Evolutionary conservation across 768 basidiomycete genomes (phyloP).

Genomic region (Mycena olivaceomarginata): DNA sequence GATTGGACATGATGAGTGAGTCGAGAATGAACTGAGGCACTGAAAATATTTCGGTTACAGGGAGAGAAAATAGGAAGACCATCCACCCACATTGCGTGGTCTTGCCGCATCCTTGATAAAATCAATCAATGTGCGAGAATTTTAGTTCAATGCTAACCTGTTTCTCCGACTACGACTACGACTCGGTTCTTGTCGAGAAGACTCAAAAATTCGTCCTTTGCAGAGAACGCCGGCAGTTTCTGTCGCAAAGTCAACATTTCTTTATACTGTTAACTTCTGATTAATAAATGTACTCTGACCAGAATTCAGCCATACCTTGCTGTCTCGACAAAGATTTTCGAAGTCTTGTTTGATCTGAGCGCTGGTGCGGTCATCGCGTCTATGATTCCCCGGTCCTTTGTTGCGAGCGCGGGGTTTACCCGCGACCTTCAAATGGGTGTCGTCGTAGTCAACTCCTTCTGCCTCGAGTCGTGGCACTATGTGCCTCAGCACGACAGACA

Average conservation of each 20-base stretch:
- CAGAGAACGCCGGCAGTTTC: slow-evolving; percentile 86
- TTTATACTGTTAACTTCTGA: slow-evolving; percentile 62
- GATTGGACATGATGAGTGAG: slow-evolving; percentile 77
- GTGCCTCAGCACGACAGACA: slow-evolving; percentile 79
- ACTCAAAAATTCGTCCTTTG: slow-evolving; percentile 77
- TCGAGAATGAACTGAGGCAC: slow-evolving; percentile 96
- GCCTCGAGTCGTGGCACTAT: slow-evolving; percentile 64
- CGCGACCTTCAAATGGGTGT: slow-evolving; percentile 14
- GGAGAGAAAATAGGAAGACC: background rate
- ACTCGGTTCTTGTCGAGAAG: slow-evolving; percentile 76
- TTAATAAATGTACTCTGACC: background rate
- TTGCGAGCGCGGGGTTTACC: slow-evolving; percentile 33
- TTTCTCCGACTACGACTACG: slow-evolving; percentile 93
- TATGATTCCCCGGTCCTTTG: slow-evolving; percentile 47
- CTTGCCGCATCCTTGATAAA: slow-evolving; percentile 85
- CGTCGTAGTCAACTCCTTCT: slow-evolving; percentile 29
- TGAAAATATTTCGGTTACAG: slow-evolving; percentile 48
- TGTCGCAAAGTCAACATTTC: slow-evolving; percentile 73
- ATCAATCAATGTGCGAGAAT: background rate
- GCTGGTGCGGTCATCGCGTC: slow-evolving; percentile 66
- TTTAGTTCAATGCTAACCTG: slow-evolving; percentile 66
- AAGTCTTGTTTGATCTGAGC: slow-evolving; percentile 73
- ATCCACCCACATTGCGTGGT: slow-evolving; percentile 83
- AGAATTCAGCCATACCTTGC: slow-evolving; percentile 51
- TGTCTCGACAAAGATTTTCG: slow-evolving; percentile 62